Evolutionary conservation across 169 alveolate species (phyloP), one percentile per base, ranked within the genome.

Genomic region (Blepharisma undulans): DNA sequence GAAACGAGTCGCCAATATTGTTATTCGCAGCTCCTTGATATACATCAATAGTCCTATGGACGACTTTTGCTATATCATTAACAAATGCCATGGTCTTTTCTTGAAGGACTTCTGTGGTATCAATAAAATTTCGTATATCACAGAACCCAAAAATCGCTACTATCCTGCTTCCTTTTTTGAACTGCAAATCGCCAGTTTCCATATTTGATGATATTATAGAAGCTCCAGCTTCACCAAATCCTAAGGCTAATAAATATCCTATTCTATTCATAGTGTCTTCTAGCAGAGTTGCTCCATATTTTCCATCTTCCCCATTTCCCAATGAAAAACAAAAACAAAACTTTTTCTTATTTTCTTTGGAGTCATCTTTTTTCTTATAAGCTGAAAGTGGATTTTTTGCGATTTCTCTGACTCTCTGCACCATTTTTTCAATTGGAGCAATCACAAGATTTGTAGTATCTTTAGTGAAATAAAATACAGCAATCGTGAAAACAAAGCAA

Each of bases 221-320:
- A 2, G 99, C 98, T 19, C 99, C 99, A 34, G 99, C 99, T 79
- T 98, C 99, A 16, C 99, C 99, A 90, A 98, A 98, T 2, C 99
- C 99, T 74, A 96, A 76, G 27, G 98, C 97, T 32, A 95, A 92
- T 5, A 98, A 92, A 16, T 97, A 96, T 27, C 98, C 99, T 25
- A 98, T 92, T 94, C 96, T 98, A 82, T 95, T 93, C 71, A 98
- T 98, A 5, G 99, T 97, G 85, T 96, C 95, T 91, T 98, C 99
- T 74, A 98, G 86, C 22, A 96, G 91, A 59, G 92, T 96, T 14
- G 98, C 97, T 93, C 97, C 99, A 79, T 74, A 88, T 72, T 74
- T 90, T 29, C 60, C 29, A n/a, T 14, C 14, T 79, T 61, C 80
- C 60, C 10, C 33, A 22, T 8, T 33, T 14, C 29, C 86, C 18